These are phyloP conservation scores for Stemphylium beticola DNA, from an alignment of 2,329 filamentous ascomycete genomes.

Conservation along the genomic window DNA sequence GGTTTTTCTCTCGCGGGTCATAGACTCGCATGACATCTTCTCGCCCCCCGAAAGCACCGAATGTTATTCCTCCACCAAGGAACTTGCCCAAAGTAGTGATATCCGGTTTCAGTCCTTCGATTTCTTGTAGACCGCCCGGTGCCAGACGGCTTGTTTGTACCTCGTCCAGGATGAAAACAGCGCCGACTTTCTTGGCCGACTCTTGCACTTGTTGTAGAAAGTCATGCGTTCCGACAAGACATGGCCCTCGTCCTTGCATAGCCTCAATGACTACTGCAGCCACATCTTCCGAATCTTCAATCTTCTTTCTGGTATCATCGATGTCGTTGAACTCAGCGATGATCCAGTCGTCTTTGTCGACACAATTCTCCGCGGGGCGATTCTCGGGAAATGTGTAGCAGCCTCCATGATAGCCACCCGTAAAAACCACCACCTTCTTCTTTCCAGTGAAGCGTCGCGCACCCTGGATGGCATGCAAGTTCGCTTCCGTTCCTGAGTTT, in stretches of 20 bases:
- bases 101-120: slow-evolving; percentile 28
- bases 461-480: slow-evolving; percentile 32
- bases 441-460: slow-evolving; percentile 58
- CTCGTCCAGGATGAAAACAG: slow-evolving; percentile 72
- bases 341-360: slow-evolving; percentile 63
- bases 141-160: slow-evolving; percentile 45
- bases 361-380: slow-evolving; percentile 52
- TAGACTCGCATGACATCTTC: slow-evolving; percentile 65
- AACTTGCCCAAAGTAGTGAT: slow-evolving; percentile 71
- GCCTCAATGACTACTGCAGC: slow-evolving; percentile 71
- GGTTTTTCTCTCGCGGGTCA: slow-evolving; percentile 54
- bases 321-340: slow-evolving; percentile 68
- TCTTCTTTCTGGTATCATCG: slow-evolving; percentile 52
- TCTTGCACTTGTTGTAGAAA: slow-evolving; percentile 62
- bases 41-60: slow-evolving; percentile 70
- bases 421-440: slow-evolving; percentile 54
- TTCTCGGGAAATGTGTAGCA: slow-evolving; percentile 56
- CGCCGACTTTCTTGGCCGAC: slow-evolving; percentile 57
- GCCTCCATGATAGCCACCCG: slow-evolving; percentile 62
- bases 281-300: slow-evolving; percentile 53
- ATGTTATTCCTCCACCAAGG: slow-evolving; percentile 69
- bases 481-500: slow-evolving; percentile 40
- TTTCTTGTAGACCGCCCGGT: slow-evolving; percentile 27
- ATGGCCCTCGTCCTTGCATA: slow-evolving; percentile 69
- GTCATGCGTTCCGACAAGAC: slow-evolving; percentile 56